phyloP scores from a whole-genome alignment of 1,284 basidiomycete species.

The Peniophora sp. region DNA sequence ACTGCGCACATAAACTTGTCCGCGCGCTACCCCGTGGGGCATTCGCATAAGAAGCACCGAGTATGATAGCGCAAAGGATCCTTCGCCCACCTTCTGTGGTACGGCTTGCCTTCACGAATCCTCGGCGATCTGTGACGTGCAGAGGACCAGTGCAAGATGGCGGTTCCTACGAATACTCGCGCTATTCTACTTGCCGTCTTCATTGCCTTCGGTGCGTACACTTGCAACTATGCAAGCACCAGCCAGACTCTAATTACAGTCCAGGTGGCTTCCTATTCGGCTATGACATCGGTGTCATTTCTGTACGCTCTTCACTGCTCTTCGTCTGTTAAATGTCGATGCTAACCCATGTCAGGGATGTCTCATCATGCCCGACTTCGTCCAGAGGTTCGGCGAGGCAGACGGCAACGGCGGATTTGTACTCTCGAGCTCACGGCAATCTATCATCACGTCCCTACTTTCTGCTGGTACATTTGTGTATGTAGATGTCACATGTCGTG shows the following conservation, averaged over 20 bases:
- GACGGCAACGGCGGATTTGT: conserved; percentile 40
- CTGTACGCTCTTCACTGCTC: conserved; percentile 20
- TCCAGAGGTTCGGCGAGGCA: conserved; percentile 55
- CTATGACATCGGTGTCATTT: conserved; percentile 69
- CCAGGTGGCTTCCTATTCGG: conserved; percentile 58
- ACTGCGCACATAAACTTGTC: too few species aligned
- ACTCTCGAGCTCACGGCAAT: conserved; percentile 57
- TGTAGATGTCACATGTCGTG: background rate
- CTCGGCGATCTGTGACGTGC: too few species aligned
- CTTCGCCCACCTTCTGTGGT: too few species aligned
- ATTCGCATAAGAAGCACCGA: too few species aligned
- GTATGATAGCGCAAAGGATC: too few species aligned
- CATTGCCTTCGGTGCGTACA: conserved; percentile 34
- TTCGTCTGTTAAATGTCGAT: background rate
- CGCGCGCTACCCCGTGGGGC: too few species aligned
- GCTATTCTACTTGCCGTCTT: conserved; percentile 57
- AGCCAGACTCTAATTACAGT: too few species aligned
- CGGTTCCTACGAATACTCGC: conserved; percentile 47
- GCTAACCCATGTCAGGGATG: conserved; percentile 46
- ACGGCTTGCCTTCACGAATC: too few species aligned
- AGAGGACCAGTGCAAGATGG: conserved; percentile 5
- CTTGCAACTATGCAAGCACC: too few species aligned
- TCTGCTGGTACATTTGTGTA: conserved; percentile 67
- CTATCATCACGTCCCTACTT: conserved; percentile 72
- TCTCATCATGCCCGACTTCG: conserved; percentile 75